Conservation (phyloP, 2,329 filamentous ascomycete genomes). For the Dothideomycetidae sp. region DNA sequence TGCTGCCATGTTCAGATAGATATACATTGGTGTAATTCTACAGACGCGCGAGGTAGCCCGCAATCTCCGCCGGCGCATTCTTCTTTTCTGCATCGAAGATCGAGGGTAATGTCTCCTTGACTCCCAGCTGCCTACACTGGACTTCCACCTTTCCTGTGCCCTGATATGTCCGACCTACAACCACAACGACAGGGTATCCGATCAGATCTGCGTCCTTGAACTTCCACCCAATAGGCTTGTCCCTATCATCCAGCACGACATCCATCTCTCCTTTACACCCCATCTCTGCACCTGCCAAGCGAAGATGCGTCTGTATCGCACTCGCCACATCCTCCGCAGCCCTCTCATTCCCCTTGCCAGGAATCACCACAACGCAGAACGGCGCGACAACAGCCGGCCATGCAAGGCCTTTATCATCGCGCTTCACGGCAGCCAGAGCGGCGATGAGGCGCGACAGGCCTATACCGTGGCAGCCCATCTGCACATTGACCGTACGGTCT, state of each 20-base stretch:
- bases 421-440: conserved; percentile 63
- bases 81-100: conserved; percentile 39
- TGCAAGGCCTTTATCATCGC: conserved; percentile 60
- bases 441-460: conserved; percentile 83
- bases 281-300: background rate
- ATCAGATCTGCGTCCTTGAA: conserved; percentile 77
- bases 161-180: conserved; percentile 61
- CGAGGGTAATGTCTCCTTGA: conserved; percentile 36
- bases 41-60: conserved; percentile 36
- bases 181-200: conserved; percentile 71
- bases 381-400: conserved; percentile 84
- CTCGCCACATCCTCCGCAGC: conserved; percentile 8
- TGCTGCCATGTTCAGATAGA: too few relatives aligned
- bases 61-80: conserved; percentile 25
- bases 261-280: background rate
- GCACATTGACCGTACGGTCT: conserved; percentile 41
- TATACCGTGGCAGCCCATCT: conserved; percentile 97
- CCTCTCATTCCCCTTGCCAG: conserved; percentile 19
- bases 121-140: conserved; percentile 55
- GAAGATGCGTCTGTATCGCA: background rate
- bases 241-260: conserved; percentile 53
- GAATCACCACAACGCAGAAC: conserved; percentile 59
- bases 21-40: too few relatives aligned
- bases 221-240: conserved; percentile 63
- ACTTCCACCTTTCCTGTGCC: conserved; percentile 51